Evolutionary conservation across 169 alveolate species (phyloP), one percentile per base, ranked within the genome.

Genomic region (Plasmodium blacklocki): DNA sequence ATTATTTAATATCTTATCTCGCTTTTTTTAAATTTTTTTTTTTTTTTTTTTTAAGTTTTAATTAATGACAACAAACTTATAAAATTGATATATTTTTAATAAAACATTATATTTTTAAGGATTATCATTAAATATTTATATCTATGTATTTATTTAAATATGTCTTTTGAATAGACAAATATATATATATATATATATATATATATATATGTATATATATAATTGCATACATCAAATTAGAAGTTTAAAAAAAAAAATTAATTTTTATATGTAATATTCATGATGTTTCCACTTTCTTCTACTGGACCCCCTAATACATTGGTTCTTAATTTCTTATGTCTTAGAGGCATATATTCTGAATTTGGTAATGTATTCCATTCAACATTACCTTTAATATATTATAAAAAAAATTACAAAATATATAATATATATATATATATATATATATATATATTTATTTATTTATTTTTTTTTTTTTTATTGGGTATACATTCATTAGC

Each of bases 401-500:
- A 39, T 58, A 74, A 21, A 21, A 50, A 49, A 62, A 60, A 74
- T 39, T 39, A 5, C 47, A 39, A 39, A 3, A 39, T 39, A 6
- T 39, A 39, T 6, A 39, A 39, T 32, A 7, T 39, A 56, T 54
- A 32, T 26, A 2, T 26, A 26, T 39, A 54, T 32, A 73, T 54
- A 56, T n/a, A 54, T 43, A 15, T 72, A 45, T 9, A 72, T 3
- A 49, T 26, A 56, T 29, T 49, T 23, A 32, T 49, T 19, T n/a
- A n/a, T n/a, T n/a, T n/a, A n/a, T n/a, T 56, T 15, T 43, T 70
- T 43, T 70, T 15, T 43, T 70, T 43, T 70, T 73, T 73, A 54
- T 60, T 73, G 15, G 5, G 49, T 64, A 43, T 78, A 85, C 96
- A 94, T 62, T 86, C 80, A 56, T 60, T 86, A 64, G 92, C 95